Evolutionary conservation across 1,284 basidiomycete genomes (phyloP), one percentile per base, ranked within the genome.

Genomic region (Spongiforma sp.): DNA sequence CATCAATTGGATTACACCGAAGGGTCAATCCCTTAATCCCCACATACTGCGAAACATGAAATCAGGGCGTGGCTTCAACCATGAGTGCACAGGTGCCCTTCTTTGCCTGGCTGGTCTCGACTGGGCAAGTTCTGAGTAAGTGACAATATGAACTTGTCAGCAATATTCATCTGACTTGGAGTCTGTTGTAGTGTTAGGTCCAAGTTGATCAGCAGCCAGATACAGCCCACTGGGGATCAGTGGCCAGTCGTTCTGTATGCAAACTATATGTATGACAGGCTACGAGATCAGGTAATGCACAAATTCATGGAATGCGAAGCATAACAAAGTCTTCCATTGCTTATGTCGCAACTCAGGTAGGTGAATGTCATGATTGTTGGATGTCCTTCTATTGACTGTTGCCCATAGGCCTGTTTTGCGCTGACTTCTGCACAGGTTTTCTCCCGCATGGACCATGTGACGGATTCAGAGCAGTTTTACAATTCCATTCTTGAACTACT

Each of bases 351-450:
- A 63, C 43, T 3, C 59, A 63, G 17, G 62, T 46, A n/a, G n/a
- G 24, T n/a, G 43, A n/a, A 12, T n/a, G 12, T 11, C 14, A 36
- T 46, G 12, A n/a, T 24, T n/a, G n/a, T 21, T n/a, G 10, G n/a
- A n/a, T 46, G 21, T n/a, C n/a, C n/a, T n/a, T 21, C 24, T 12
- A n/a, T n/a, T 24, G 9, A 9, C n/a, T n/a, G 21, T 12, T n/a
- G n/a, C 24, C 57, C 14, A 36, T 24, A 62, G 63, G 48, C 14
- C 19, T 39, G 9, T 1, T 65, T 65, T 19, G 21, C 58, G 4
- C 10, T 65, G 3, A 48, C 14, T 7, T 64, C 57, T 1, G 43
- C 61, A 0, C 63, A 59, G 28, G 63, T 64, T 1, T 64, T 64
- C 15, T 64, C 57, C 1, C 10, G 30, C 5, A 55, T 30, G 1